Percentiles rank a stretch among this genome's conserved stretches.
These are phyloP conservation scores for Solanum lycopersicoides DNA, from an alignment of 257 asterid genomes.

Conservation along the genomic window DNA sequence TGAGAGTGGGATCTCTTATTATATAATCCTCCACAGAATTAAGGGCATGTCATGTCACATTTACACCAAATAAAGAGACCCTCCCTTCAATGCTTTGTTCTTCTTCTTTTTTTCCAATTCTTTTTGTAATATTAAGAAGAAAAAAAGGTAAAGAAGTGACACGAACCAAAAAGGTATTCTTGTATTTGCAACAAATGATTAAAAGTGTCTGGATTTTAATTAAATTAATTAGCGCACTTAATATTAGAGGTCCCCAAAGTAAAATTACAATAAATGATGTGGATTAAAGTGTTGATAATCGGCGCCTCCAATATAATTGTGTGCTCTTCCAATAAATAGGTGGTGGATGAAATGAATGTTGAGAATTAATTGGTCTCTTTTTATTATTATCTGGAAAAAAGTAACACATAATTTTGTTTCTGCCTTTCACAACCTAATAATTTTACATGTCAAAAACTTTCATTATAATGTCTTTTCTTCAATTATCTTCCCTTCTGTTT, in stretches of 20 bases:
- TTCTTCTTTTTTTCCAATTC: background rate
- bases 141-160: background rate
- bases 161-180: background rate
- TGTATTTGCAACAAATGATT: background rate
- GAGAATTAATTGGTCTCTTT: conserved; percentile 1
- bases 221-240: background rate
- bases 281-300: background rate
- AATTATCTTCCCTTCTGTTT: background rate
- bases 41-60: background rate
- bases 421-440: conserved; percentile 37
- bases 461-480: conserved; percentile 9
- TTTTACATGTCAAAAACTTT: conserved; percentile 21
- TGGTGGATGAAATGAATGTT: background rate
- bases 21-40: background rate
- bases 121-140: background rate
- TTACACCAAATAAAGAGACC: background rate
- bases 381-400: background rate
- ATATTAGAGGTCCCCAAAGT: background rate
- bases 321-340: background rate
- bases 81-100: background rate
- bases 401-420: conserved; percentile 28
- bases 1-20: background rate
- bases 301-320: conserved; percentile 4
- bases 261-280: background rate
- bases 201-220: background rate